Base-by-base conservation (phyloP, 148 eudicot genomes). In the Chenopodium album region DNA sequence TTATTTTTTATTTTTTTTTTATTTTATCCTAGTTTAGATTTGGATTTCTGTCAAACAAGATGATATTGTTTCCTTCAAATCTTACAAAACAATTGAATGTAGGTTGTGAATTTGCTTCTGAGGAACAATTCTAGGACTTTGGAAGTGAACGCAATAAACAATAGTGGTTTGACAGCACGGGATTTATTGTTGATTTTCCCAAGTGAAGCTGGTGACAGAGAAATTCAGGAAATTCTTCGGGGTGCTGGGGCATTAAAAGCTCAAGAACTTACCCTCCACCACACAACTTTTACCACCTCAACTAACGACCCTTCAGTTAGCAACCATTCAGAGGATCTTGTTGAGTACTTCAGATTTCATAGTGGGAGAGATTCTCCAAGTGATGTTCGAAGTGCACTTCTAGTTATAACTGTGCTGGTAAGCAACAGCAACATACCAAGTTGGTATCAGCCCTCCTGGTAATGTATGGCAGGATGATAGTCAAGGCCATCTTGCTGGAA, bases 381-480 rank as follows among this genome's bases (percentile, higher is more conserved):
- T 34, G 86, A 90, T 62, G 89, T 82, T 1, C 86, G 94, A 9
- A 80, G 82, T 29, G 76, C 85, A 9, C 85, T 93, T 26, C 76
- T 92, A 0, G 90, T 91, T 12, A 85, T 91, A 70, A 85, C 90
- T 1, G 81, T 87, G 23, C 81, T 93, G 14, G 91, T 91, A 7
- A 7, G 83, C 89, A 20, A 85, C 94, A 9, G 91, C 91, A 47
- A 89, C 94, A 0, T 93, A 87, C 83, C 92, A 93, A 78, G 87
- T 89, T 2, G 87, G 85, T 2, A 81, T 89, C 29, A 90, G 78
- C 47, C 94, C 93, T 13, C 92, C 93, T 19, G 93, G 96, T 41
- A 87, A 89, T 14, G 72, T 84, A 10, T 92, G 93, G 96, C 90
- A 88, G 74, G 95, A 90, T 4, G 87, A 87, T 69, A 60, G 26